phyloP scores from a whole-genome alignment of 176 grass and related monocot species.

The Phoenix roebelenii region DNA sequence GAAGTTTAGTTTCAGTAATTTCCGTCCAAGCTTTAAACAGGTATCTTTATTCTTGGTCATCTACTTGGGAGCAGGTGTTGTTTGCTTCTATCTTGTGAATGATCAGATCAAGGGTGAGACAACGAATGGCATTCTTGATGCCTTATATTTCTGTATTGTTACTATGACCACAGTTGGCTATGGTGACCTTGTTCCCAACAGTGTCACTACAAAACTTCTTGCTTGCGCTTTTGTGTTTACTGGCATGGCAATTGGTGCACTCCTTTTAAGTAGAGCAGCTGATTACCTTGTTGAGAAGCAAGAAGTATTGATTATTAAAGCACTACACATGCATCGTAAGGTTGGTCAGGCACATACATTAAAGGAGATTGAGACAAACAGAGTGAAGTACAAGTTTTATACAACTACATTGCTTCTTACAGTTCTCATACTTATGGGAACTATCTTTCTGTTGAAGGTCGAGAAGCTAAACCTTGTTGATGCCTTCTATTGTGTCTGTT shows the following conservation, averaged over 20 bases:
- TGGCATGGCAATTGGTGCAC: slow-evolving; percentile 56
- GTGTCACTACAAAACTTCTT: slow-evolving; percentile 49
- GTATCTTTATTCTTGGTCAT: slow-evolving; percentile 39
- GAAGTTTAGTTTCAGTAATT: slow-evolving; percentile 32
- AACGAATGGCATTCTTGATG: slow-evolving; percentile 69
- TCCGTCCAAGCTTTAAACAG: slow-evolving; percentile 45
- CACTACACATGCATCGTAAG: slow-evolving; percentile 50
- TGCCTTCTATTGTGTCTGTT: slow-evolving; percentile 80
- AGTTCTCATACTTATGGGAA: slow-evolving; percentile 30
- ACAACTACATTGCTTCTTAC: slow-evolving; percentile 32
- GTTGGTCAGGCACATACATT: slow-evolving; percentile 35
- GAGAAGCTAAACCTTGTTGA: slow-evolving; percentile 74
- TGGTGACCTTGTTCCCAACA: slow-evolving; percentile 73
- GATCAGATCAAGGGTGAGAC: slow-evolving; percentile 53
- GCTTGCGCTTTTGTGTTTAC: slow-evolving; percentile 66
- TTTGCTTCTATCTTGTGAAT: slow-evolving; percentile 54
- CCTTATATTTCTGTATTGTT: slow-evolving; percentile 72
- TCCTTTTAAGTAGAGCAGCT: slow-evolving; percentile 61
- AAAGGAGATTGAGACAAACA: slow-evolving; percentile 47
- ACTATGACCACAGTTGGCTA: slow-evolving; percentile 92
- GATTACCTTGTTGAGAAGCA: slow-evolving; percentile 93
- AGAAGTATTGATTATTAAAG: slow-evolving; percentile 69
- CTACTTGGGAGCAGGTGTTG: slow-evolving; percentile 50
- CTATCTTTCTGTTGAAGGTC: slow-evolving; percentile 67
- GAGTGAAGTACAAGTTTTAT: slow-evolving; percentile 73